A percentile compares a stretch with the other conserved stretches of the same genome.
These are phyloP conservation scores for Misopates orontium DNA, from an alignment of 257 asterid species.

Conservation along the genomic window DNA sequence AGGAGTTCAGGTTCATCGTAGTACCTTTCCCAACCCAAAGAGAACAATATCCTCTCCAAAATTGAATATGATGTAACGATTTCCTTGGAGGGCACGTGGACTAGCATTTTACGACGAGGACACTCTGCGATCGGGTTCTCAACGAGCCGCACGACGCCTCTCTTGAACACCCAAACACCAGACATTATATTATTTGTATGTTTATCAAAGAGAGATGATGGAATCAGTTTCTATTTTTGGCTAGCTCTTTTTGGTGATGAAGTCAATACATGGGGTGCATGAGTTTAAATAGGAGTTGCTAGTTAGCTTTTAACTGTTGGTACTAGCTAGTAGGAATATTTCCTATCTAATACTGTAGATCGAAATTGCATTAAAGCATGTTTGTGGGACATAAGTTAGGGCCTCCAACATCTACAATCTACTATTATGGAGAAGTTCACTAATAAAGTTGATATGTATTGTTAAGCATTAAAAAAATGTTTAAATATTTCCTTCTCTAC, in stretches of 20 bases:
- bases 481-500: not conserved
- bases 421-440: conserved; percentile 22
- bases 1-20: conserved; percentile 62
- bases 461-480: conserved; percentile 16
- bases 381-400: not conserved
- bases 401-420: not conserved
- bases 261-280: conserved; percentile 30
- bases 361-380: conserved; percentile 3
- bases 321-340: not conserved
- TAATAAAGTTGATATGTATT: conserved; percentile 28
- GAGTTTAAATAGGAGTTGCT: conserved; percentile 36
- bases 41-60: conserved; percentile 50
- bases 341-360: not conserved
- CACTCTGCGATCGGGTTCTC: conserved; percentile 52
- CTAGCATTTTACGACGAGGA: conserved; percentile 46
- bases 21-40: conserved; percentile 79
- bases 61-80: conserved; percentile 53
- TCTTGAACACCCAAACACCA: conserved; percentile 74
- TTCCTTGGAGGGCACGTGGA: conserved; percentile 49
- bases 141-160: conserved; percentile 58
- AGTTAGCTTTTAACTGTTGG: conserved; percentile 16
- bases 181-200: conserved; percentile 40
- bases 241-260: conserved; percentile 13
- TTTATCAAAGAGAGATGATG: conserved; percentile 1
- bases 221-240: not conserved